Base-by-base conservation (phyloP, 305 asterid genomes). In the Fraxinus dipetala region DNA sequence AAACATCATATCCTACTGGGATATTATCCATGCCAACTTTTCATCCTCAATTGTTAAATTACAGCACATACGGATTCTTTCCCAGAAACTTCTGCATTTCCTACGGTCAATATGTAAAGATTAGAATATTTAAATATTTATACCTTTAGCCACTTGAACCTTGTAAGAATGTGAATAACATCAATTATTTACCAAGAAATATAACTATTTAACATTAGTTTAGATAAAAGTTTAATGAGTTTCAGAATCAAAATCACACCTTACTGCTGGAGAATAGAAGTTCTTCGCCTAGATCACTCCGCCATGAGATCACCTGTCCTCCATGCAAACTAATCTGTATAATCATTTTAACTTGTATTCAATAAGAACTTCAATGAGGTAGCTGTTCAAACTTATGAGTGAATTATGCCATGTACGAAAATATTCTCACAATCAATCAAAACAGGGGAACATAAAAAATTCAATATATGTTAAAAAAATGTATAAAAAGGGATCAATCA, bases 261-360 rank as follows among this genome's bases (percentile, higher is more conserved):
- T 93, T 96, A 85, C 94, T 92, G 85, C 95, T 94, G 81, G 97
- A 92, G 89, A 96, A 96, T 43, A 96, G 85, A 81, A 93, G 97
- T 83, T 96, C 99, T 89, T 96, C 98, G 43, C 99, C 99, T 77
- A 92, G 91, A 61, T 90, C 95, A 79, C 91, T 94, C 90, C 98
- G 89, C 99, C 99, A 96, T 0, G 99, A 96, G 84, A 93, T 87
- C 79, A 94, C 96, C 84, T 93, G 98, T 80, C 94, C 99, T 76
- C 99, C 99, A 8, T 91, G 91, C 90, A 94, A 84, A 87, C 97
- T 94, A 51, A 96, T 95, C 99, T 96, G 88, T 40, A 85, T 26
- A 13, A 86, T 28, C n/a, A 30, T 61, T 31, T 9, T 26, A 38
- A 54, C 56, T 67, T 77, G 85, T 36, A 34, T 40, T 81, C 80